These are phyloP conservation scores for Entonaema liquescens DNA, from an alignment of 495 filamentous ascomycete genomes.

Conservation along the genomic window DNA sequence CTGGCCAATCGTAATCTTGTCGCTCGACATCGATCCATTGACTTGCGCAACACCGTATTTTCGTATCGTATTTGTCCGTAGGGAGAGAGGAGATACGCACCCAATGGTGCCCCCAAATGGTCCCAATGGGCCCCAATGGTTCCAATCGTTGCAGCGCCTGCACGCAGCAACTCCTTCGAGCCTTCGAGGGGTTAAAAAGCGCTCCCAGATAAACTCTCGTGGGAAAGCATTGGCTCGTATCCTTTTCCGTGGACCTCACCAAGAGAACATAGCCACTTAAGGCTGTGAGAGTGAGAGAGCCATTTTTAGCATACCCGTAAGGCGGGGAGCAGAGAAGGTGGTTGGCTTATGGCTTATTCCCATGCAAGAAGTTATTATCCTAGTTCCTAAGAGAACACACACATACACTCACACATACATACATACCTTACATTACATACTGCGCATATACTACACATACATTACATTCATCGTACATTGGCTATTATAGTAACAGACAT, in stretches of 20 bases:
- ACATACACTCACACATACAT: background rate
- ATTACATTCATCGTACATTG: background rate
- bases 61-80: slow-evolving; percentile 40
- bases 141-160: background rate
- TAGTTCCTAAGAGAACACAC: background rate
- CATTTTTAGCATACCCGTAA: slow-evolving; percentile 19
- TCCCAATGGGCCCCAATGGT: background rate
- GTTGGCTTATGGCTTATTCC: background rate
- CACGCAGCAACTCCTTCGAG: background rate
- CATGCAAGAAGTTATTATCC: background rate
- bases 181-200: slow-evolving; percentile 3
- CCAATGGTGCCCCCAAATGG: background rate
- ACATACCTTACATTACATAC: background rate
- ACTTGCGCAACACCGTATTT: slow-evolving; percentile 45
- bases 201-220: background rate
- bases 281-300: slow-evolving; percentile 3
- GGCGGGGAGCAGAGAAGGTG: slow-evolving; percentile 6
- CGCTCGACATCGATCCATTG: slow-evolving; percentile 43
- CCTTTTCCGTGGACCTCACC: slow-evolving; percentile 2
- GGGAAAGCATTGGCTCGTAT: slow-evolving; percentile 21
- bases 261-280: slow-evolving; percentile 12
- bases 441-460: background rate
- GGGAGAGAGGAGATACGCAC: background rate
- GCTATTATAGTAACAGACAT: background rate
- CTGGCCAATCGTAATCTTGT: slow-evolving; percentile 40